Evolutionary conservation across 2,329 filamentous ascomycete genomes (phyloP).

Genomic region (Hansfordia pulvinata): DNA sequence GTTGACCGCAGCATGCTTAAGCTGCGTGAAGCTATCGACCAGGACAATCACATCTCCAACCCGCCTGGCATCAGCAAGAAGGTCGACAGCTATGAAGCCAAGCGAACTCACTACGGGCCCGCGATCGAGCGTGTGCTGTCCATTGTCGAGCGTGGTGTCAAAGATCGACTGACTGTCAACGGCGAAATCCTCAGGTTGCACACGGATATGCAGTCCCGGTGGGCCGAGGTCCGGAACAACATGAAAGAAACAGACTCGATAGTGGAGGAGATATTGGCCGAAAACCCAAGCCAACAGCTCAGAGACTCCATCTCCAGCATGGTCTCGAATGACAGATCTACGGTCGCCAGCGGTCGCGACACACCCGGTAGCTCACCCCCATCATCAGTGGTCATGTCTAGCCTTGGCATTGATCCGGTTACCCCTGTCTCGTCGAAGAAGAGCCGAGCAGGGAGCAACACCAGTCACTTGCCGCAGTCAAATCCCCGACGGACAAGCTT

Average conservation of each 20-base stretch:
- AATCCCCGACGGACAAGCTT: slow-evolving; percentile 28
- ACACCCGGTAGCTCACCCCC: slow-evolving; percentile 57
- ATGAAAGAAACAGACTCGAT: slow-evolving; percentile 65
- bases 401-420: slow-evolving; percentile 32
- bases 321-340: slow-evolving; percentile 67
- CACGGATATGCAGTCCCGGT: slow-evolving; percentile 72
- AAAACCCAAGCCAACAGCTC: slow-evolving; percentile 57
- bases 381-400: slow-evolving; percentile 47
- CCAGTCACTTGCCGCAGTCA: slow-evolving; percentile 27
- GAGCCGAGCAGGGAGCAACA: slow-evolving; percentile 31
- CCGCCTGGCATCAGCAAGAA: slow-evolving; percentile 61
- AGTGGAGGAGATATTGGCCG: slow-evolving; percentile 58
- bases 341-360: slow-evolving; percentile 53
- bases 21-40: slow-evolving; percentile 66
- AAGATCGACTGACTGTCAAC: slow-evolving; percentile 89
- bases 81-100: slow-evolving; percentile 86
- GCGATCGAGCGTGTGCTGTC: slow-evolving; percentile 83
- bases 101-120: slow-evolving; percentile 86
- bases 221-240: slow-evolving; percentile 61
- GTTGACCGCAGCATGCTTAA: slow-evolving; percentile 78
- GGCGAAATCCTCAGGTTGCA: slow-evolving; percentile 85
- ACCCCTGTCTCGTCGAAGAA: slow-evolving; percentile 30
- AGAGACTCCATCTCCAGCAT: slow-evolving; percentile 90
- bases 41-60: slow-evolving; percentile 60
- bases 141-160: slow-evolving; percentile 92